A percentile compares a stretch with the other conserved stretches of the same genome.
These are phyloP conservation scores for Dendrobium officinale DNA, from an alignment of 106 monocot species.

Conservation along the genomic window DNA sequence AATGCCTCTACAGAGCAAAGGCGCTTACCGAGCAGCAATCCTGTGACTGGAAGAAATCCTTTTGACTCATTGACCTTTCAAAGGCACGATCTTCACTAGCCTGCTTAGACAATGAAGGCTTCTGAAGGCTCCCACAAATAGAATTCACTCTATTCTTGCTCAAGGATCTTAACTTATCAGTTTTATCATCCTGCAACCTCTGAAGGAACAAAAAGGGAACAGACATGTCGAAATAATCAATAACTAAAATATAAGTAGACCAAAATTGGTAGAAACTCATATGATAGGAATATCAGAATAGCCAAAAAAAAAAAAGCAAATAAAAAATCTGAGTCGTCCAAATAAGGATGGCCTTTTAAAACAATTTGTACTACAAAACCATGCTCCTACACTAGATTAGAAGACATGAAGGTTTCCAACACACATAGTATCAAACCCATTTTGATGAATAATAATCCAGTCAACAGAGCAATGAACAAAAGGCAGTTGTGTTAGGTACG, in stretches of 20 bases:
- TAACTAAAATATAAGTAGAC: conserved; percentile 2
- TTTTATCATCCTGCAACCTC: conserved; percentile 25
- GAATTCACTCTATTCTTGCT: conserved; percentile 5
- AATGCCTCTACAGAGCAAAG: no score
- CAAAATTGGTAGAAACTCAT: not conserved
- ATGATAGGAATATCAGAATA: not conserved
- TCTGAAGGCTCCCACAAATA: conserved; percentile 19
- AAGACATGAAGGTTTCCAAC: no score
- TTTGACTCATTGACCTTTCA: conserved; percentile 46
- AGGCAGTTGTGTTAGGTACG: not conserved
- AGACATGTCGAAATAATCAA: not conserved
- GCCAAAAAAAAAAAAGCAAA: not conserved
- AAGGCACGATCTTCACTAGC: conserved; percentile 10
- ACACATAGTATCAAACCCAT: no score
- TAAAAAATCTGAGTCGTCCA: not conserved
- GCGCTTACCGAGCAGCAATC: conserved; percentile 49
- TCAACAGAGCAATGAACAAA: no score
- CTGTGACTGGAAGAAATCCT: conserved; percentile 35
- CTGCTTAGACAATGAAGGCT: conserved; percentile 23
- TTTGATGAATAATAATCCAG: no score
- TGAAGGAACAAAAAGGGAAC: conserved; percentile 3
- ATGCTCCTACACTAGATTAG: not conserved
- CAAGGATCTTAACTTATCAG: conserved; percentile 16
- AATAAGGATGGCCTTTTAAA: not conserved
- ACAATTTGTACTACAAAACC: not conserved